Evolutionary conservation across 2,329 filamentous ascomycete species (phyloP).

Genomic region (Magnaporthiopsis rhizophila): DNA sequence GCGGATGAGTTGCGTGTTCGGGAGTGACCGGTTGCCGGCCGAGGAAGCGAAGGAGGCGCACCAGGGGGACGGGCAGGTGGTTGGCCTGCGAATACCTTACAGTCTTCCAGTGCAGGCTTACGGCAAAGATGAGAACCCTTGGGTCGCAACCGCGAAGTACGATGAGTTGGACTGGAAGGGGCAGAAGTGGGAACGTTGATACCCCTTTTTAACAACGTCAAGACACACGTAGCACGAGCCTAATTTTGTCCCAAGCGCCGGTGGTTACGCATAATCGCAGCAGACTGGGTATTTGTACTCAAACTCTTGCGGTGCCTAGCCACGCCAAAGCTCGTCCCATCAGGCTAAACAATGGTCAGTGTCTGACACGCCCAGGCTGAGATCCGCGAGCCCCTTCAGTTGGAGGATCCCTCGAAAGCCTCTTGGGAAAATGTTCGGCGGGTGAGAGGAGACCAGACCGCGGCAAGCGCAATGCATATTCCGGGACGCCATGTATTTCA

Average conservation of each 20-base stretch:
- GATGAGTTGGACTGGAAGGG: conserved; percentile 54
- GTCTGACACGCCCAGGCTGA: too few species aligned
- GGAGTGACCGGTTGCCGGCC: conserved; percentile 43
- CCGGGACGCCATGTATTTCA: background rate
- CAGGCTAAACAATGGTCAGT: too few species aligned
- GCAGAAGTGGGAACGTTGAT: conserved; percentile 25
- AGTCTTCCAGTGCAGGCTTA: conserved; percentile 67
- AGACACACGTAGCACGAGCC: background rate
- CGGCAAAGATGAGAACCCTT: conserved; percentile 55
- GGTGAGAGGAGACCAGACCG: background rate
- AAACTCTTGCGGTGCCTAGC: too few species aligned
- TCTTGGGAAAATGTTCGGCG: background rate
- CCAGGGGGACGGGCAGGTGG: conserved; percentile 25
- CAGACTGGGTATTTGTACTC: background rate
- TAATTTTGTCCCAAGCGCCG: background rate
- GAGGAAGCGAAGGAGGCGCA: conserved; percentile 14
- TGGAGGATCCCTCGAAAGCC: background rate
- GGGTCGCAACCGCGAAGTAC: conserved; percentile 61
- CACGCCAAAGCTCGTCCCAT: too few species aligned
- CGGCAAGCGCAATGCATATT: background rate
- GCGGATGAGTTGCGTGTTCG: conserved; percentile 63
- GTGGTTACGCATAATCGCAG: background rate
- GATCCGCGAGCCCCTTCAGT: background rate
- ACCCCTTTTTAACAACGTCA: background rate
- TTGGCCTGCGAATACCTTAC: conserved; percentile 78